Percentiles rank a stretch among this genome's conserved stretches.
These are phyloP conservation scores for Tylopilus orsonianus DNA, from an alignment of 1,284 basidiomycete species.

Conservation along the genomic window DNA sequence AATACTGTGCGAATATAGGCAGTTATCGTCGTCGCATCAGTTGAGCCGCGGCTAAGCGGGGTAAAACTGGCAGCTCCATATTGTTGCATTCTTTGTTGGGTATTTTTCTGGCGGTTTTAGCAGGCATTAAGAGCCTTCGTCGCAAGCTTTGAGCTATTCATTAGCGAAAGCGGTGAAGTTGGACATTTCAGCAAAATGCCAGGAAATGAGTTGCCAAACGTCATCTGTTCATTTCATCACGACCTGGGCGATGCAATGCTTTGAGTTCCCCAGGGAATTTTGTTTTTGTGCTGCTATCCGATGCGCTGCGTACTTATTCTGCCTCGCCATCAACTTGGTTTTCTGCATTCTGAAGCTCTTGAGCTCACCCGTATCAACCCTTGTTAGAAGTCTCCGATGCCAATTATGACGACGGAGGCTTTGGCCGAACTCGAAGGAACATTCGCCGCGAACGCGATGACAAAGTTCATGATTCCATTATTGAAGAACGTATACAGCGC, in stretches of 20 bases:
- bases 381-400: constrained; percentile 58
- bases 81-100: constrained; percentile 22
- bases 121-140: constrained; percentile 34
- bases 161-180: constrained; percentile 43
- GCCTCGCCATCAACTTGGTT: constrained; percentile 41
- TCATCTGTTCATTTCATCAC: constrained; percentile 20
- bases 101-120: constrained; percentile 19
- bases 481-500: constrained; percentile 85
- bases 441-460: constrained; percentile 73
- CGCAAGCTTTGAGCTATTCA: constrained; percentile 45
- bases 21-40: constrained; percentile 34
- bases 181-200: constrained; percentile 29
- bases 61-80: constrained; percentile 28
- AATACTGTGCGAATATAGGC: constrained; percentile 35
- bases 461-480: constrained; percentile 82
- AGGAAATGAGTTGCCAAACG: constrained; percentile 31
- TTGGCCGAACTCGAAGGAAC: constrained; percentile 46
- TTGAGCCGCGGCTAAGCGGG: constrained; percentile 34
- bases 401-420: constrained; percentile 54
- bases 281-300: constrained; percentile 28
- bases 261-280: constrained; percentile 28
- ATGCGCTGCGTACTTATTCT: constrained; percentile 41
- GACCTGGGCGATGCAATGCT: constrained; percentile 20
- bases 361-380: constrained; percentile 56
- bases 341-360: constrained; percentile 37